These are phyloP conservation scores for Gloeopeniophorella convolvens DNA, from an alignment of 768 basidiomycete species.

Conservation along the genomic window DNA sequence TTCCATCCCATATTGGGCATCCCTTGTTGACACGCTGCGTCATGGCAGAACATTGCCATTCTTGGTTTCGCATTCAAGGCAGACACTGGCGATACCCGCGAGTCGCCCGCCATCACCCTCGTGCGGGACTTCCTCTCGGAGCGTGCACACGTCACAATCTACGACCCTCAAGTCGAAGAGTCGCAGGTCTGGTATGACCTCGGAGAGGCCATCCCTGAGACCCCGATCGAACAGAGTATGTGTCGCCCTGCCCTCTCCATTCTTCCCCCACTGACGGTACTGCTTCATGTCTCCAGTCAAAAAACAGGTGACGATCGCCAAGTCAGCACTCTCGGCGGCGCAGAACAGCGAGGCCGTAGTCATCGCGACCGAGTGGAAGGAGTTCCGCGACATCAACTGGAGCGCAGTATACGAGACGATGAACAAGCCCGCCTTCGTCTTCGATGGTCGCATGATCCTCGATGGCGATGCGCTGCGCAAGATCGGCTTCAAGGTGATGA, in stretches of 20 bases:
- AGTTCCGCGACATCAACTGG: constrained; percentile 94
- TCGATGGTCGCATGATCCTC: constrained; percentile 86
- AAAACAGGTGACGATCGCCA: constrained; percentile 76
- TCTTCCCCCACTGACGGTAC: neutral
- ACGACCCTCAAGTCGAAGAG: constrained; percentile 85
- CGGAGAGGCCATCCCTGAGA: constrained; percentile 56
- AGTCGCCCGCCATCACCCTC: constrained; percentile 91
- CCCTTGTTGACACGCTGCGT: neutral
- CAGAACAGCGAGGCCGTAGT: constrained; percentile 87
- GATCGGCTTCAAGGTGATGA: constrained; percentile 86
- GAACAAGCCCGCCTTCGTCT: constrained; percentile 98
- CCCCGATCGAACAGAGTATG: constrained; percentile 63
- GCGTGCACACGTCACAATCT: constrained; percentile 79
- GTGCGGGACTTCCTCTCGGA: constrained; percentile 92
- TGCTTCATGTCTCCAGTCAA: constrained; percentile 50
- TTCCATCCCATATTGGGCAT: neutral
- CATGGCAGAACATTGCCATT: constrained; percentile 75
- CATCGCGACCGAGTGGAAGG: constrained; percentile 96
- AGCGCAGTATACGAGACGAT: constrained; percentile 73
- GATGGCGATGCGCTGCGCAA: constrained; percentile 70
- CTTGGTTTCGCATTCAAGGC: constrained; percentile 99
- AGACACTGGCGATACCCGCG: constrained; percentile 98
- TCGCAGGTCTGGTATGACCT: constrained; percentile 86
- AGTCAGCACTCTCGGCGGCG: constrained; percentile 82
- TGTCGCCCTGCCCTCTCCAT: constrained; percentile 7